Evolutionary conservation across 495 filamentous ascomycete species (phyloP), one percentile per base, ranked within the genome.

Genomic region (Alectoria sarmentosa): DNA sequence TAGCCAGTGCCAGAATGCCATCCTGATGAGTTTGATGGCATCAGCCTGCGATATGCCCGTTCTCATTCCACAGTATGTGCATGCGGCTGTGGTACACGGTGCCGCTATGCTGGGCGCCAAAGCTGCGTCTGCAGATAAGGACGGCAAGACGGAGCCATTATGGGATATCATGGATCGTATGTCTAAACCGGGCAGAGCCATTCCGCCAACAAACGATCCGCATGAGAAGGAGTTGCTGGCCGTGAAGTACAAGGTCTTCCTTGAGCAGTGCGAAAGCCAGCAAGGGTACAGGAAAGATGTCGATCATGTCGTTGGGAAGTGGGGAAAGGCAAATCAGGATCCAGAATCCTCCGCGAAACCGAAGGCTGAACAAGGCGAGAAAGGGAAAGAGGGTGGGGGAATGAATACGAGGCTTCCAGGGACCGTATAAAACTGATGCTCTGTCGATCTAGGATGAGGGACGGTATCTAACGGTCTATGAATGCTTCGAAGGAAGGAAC

Each of bases 101-200:
- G 93, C 94, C 37, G 94, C 94, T 14, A 98, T 98, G 92, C 82
- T 98, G 28, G 94, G 92, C 36, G 94, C 90, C 19, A 98, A 98
- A 75, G 94, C 94, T 58, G 94, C 91, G 30, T 95, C 87, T 69
- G 84, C 83, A 21, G 83, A 88, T 66, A 73, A 76, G 14, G 81
- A 92, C 21, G 93, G 93, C 17, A 85, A 86, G 65, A 92, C 88
- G 1, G 92, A 96, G 77, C 83, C 86, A 49, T 77, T 98, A 64
- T 98, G 93, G 94, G 82, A 85, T 62, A 96, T 98, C 70, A 98
- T 98, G 94, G 89, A 94, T 75, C 86, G 92, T 41, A 96, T 96
- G 89, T 92, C 86, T 76, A 96, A 96, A 77, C 87, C 90, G 32
- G 93, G 94, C n/a, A 89, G 84, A 72, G 83, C 89, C 63, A 85